Percentiles rank a stretch among this genome's conserved stretches.
phyloP scores from a whole-genome alignment of 1,284 basidiomycete genomes.

The Coniophora puteana region DNA sequence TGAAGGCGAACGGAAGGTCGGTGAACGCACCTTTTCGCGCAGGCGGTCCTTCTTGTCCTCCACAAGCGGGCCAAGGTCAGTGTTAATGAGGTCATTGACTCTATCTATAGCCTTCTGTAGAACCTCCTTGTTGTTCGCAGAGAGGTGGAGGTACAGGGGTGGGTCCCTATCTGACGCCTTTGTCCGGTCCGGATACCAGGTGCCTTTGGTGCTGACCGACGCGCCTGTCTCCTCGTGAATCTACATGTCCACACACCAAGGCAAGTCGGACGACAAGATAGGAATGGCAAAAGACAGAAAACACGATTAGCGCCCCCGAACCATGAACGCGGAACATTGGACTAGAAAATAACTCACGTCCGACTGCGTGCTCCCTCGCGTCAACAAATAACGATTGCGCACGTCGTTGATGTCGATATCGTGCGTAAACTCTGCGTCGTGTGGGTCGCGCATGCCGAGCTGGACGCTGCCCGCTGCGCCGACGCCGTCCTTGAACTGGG shows the following conservation, averaged over 20 bases:
- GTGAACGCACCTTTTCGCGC: slow-evolving; percentile 57
- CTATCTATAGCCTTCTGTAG: slow-evolving; percentile 81
- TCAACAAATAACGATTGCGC: slow-evolving; percentile 92
- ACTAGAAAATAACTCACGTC: slow-evolving; percentile 58
- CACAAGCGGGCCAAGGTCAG: slow-evolving; percentile 86
- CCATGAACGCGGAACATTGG: slow-evolving; percentile 2
- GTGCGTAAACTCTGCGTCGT: slow-evolving; percentile 83
- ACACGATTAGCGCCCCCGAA: too few species aligned
- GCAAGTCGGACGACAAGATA: neutral
- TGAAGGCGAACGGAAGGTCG: too few species aligned
- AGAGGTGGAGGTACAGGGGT: slow-evolving; percentile 92
- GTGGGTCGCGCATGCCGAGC: slow-evolving; percentile 55
- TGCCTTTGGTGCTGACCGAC: slow-evolving; percentile 86
- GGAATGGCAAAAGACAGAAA: too few species aligned
- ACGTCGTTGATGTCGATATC: slow-evolving; percentile 99
- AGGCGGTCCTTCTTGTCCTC: slow-evolving; percentile 75
- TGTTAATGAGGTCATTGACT: slow-evolving; percentile 81
- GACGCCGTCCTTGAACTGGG: slow-evolving; percentile 63
- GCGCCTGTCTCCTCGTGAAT: slow-evolving; percentile 90
- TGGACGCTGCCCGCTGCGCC: slow-evolving; percentile 37
- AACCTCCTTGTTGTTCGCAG: slow-evolving; percentile 76
- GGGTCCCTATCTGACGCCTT: slow-evolving; percentile 92
- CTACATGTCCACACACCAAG: slow-evolving; percentile 34
- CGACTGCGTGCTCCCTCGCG: slow-evolving; percentile 89
- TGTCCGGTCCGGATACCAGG: slow-evolving; percentile 90